Conservation (phyloP, 2,329 filamentous ascomycete species). For the Claviceps digitariae region DNA sequence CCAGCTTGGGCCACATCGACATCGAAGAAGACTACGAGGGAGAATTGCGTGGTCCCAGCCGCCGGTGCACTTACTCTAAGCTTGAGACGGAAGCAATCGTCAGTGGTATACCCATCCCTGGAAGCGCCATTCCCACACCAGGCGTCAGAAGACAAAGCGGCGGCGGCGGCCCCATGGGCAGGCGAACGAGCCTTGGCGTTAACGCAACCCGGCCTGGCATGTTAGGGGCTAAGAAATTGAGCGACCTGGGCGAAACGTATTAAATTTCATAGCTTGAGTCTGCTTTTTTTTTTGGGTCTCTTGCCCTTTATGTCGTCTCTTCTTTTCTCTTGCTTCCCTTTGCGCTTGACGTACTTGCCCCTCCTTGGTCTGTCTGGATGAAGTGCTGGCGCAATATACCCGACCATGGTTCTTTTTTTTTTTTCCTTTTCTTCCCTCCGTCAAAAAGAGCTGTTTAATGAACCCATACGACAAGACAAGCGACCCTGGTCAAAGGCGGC, state of each 20-base stretch:
- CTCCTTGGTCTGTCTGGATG: conserved; percentile 1
- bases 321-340: too few species aligned
- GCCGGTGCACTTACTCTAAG: conserved; percentile 39
- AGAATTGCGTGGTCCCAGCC: conserved; percentile 37
- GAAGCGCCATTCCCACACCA: conserved; percentile 34
- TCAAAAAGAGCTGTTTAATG: conserved; percentile 1
- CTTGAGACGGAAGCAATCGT: conserved; percentile 27
- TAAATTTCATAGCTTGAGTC: conserved; percentile 14
- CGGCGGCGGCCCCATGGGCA: conserved; percentile 25
- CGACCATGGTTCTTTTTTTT: conserved; percentile 1
- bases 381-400: conserved; percentile 6
- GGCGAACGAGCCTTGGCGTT: conserved; percentile 28
- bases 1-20: conserved; percentile 43
- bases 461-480: conserved; percentile 5
- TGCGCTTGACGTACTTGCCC: background rate
- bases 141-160: conserved; percentile 30
- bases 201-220: conserved; percentile 18
- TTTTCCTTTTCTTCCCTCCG: conserved; percentile 3
- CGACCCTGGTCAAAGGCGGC: background rate
- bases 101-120: conserved; percentile 27
- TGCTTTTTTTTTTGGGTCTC: background rate
- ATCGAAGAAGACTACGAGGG: conserved; percentile 26
- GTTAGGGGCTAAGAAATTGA: conserved; percentile 26
- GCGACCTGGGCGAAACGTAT: conserved; percentile 42
- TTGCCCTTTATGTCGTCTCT: too few species aligned